Base-by-base conservation (phyloP, 2,329 filamentous ascomycete species). In the Sporothrix variecibatus region DNA sequence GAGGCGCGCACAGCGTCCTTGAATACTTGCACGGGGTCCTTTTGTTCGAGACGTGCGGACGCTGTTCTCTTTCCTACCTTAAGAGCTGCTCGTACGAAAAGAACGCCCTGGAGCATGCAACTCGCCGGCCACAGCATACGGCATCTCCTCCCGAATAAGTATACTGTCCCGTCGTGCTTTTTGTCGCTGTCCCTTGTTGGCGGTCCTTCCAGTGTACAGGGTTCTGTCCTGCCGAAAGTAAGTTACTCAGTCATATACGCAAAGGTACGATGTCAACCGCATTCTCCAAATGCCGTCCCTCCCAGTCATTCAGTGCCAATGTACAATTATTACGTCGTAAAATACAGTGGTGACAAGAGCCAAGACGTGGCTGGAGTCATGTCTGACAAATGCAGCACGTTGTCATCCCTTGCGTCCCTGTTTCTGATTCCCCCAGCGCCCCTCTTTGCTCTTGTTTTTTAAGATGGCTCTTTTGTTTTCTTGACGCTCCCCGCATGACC, bases 361-460 rank as follows among this genome's bases (percentile, higher is more conserved):
- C 67, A 38, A 53, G 46, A 53, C 46, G 17, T 38, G 31, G 31
- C 46, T 26, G 28, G 31, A 31, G 28, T 53, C 26, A 56, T 40
- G 46, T 43, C 49, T 70, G 67, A 70, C 67, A 56, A 70, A 51
- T 68, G 49, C 31, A 56, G 67, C 67, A 70, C 49, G 67, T 56
- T 56, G 49, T 40, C 49, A 70, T 70, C 67, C 67, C 49, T 70
- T 70, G 67, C 67, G 67, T 56, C 67, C 67, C 46, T 70, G 31
- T 70, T 70, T 70, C 67, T 53, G 20, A 49, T 20, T 12, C 43
- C 15, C 15, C 1, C 15, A 49, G 8, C 40, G 43, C 43, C 28
- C 43, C 28, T 38, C 65, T 38, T 23, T 17, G 20, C 17, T 69
- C 40, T 51, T 51, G 40, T 34, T 65, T 65, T 43, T 43, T 34